Evolutionary conservation across 169 alveolate species (phyloP), one percentile per base, ranked within the genome.

Genomic region (Cryptosporidium parvum): DNA sequence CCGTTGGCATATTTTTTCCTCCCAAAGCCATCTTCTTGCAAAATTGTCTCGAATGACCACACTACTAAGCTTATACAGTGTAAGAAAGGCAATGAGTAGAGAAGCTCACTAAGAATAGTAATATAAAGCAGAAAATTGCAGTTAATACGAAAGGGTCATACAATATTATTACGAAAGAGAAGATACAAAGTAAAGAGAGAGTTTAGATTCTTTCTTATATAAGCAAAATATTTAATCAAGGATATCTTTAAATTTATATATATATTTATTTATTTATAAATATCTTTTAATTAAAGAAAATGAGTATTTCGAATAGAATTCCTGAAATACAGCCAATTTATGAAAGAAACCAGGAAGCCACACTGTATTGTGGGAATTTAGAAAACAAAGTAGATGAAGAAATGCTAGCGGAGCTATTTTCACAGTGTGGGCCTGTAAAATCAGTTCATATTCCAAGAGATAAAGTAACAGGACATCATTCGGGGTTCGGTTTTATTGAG

Each of bases 401-500:
- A 84, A 94, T 97, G 6, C 92, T 98, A 26, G 98, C 99, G 98
- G 99, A 98, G 92, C 94, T 98, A 53, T 98, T 98, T 91, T 94
- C 97, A 67, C 98, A 98, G 92, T 96, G 98, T 69, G 99, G 99
- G 0, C 97, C 98, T 42, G 98, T 98, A 35, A 97, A 96, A 53
- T 96, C 97, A 75, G 99, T 98, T 35, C 98, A 97, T 94, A 96
- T 98, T 33, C 99, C 99, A 9, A 94, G 98, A 92, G 99, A 98
- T 85, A 97, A 97, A 71, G 93, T 95, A 9, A 92, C 97, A 2
- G 93, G 93, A 3, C 69, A 45, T 35, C 91, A 69, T 62, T 51
- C 93, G 89, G 99, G 99, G 0, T 98, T 97, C 71, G 99, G 99
- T 21, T 98, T 98, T 93, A 99, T 98, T 65, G 99, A 98, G 91